phyloP scores from a whole-genome alignment of 2,329 filamentous ascomycete genomes.

The Periconia sp. region DNA sequence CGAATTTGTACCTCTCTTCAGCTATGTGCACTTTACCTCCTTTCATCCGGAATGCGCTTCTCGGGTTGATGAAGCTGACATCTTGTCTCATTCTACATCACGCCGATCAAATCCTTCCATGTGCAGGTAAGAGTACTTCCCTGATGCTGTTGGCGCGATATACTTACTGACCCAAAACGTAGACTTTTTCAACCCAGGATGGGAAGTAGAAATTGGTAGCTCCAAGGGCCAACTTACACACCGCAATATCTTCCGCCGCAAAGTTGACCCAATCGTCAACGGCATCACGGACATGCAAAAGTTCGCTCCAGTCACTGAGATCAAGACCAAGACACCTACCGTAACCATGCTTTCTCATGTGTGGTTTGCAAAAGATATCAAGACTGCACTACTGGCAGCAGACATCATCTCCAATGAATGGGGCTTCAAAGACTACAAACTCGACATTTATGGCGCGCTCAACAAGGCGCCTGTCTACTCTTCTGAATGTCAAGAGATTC shows the following conservation, averaged over 20 bases:
- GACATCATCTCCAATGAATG: conserved; percentile 70
- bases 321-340: conserved; percentile 64
- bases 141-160: not conserved
- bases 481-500: conserved; percentile 63
- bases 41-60: conserved; percentile 48
- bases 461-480: conserved; percentile 68
- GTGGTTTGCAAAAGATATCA: conserved; percentile 67
- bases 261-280: conserved; percentile 70
- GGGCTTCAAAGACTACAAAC: conserved; percentile 68
- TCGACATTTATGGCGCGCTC: conserved; percentile 68
- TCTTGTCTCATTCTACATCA: conserved; percentile 55
- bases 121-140: conserved; percentile 32
- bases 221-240: conserved; percentile 63
- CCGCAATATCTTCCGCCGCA: conserved; percentile 63
- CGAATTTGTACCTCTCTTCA: conserved; percentile 48
- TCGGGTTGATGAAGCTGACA: conserved; percentile 49
- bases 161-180: conserved; percentile 49
- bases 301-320: conserved; percentile 65
- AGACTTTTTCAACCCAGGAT: conserved; percentile 69
- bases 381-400: conserved; percentile 67
- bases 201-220: conserved; percentile 68
- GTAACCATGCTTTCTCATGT: conserved; percentile 71
- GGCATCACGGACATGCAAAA: conserved; percentile 69
- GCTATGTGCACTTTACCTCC: conserved; percentile 50
- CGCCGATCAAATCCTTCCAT: conserved; percentile 59